phyloP scores from a whole-genome alignment of 1,284 basidiomycete genomes.

The Rhodotorula sp. region DNA sequence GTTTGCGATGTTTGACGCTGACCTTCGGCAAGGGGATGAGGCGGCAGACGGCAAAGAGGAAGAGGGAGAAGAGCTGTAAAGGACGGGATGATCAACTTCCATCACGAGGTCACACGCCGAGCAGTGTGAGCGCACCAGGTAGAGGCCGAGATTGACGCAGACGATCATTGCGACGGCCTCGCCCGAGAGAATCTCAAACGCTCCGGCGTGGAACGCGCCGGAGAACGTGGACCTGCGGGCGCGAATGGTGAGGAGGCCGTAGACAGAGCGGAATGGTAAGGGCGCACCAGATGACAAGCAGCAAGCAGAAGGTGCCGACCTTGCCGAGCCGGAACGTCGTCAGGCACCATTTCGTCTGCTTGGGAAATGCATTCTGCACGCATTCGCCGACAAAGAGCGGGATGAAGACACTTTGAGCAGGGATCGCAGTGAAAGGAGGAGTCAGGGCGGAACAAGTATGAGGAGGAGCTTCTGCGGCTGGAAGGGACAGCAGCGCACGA shows the following conservation, averaged over 20 bases:
- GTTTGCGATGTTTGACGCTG: background rate
- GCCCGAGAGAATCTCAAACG: constrained; percentile 45
- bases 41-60: constrained; percentile 46
- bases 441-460: too few species aligned
- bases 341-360: constrained; percentile 44
- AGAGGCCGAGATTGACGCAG: constrained; percentile 22
- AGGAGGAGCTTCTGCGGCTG: too few species aligned
- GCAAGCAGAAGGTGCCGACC: constrained; percentile 46
- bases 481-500: too few species aligned
- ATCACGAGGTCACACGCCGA: too few species aligned
- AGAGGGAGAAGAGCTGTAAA: constrained; percentile 39
- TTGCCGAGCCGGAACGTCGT: constrained; percentile 46
- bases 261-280: background rate
- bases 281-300: constrained; percentile 48
- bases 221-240: constrained; percentile 47
- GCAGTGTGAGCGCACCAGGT: background rate
- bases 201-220: constrained; percentile 48
- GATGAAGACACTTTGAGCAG: constrained; percentile 44
- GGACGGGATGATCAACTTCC: constrained; percentile 9
- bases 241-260: background rate
- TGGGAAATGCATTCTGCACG: constrained; percentile 45
- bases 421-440: background rate
- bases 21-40: constrained; percentile 18
- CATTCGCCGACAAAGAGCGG: constrained; percentile 49
- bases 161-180: constrained; percentile 48